Evolutionary conservation across 371 early-diverging fungal species (phyloP), one percentile per base, ranked within the genome.

Genomic region (Batkoa obscura): DNA sequence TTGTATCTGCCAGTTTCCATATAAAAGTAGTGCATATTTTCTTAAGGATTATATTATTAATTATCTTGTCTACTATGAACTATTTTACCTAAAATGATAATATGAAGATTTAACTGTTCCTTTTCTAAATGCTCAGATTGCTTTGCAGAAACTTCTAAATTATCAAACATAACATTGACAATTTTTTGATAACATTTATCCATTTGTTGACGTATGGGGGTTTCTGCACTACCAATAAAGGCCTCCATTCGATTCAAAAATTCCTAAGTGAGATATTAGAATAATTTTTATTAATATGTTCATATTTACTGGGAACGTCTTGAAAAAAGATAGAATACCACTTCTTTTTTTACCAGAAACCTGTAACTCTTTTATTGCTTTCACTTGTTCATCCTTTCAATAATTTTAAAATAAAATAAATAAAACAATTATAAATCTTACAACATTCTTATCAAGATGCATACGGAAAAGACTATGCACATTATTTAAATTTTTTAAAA

Each of bases 1-100:
- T 73, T 66, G 64, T 79, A 57, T 64, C 67, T 51, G 51, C 86
- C 76, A 47, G 88, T 61, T 53, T 84, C 83, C 5, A 80, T 75
- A 50, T 83, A 80, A 64, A 90, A 84, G 58, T 86, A 81, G 64
- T 92, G 90, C 88, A 88, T 89, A 61, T 92, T 92, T 67, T 92
- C 92, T 86, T 59, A 41, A 48, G 43, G 15, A 31, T 31, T 39
- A 43, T 13, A n/a, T 12, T 3, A n/a, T 17, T 4, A 38, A 2
- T 41, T 13, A 9, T 13, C 4, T 3, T 45, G 8, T 45, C 45
- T 9, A 45, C n/a, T n/a, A n/a, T n/a, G n/a, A n/a, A n/a, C 4
- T 15, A n/a, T 3, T 53, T 67, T 76, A 80, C 86, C 88, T 58
- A 93, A 72, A 41, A 75, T 79, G 64, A 90, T 70, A 13, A 91